phyloP scores from a whole-genome alignment of 192 early-diverging fungal species.

The Rhizoclosmatium sp. region DNA sequence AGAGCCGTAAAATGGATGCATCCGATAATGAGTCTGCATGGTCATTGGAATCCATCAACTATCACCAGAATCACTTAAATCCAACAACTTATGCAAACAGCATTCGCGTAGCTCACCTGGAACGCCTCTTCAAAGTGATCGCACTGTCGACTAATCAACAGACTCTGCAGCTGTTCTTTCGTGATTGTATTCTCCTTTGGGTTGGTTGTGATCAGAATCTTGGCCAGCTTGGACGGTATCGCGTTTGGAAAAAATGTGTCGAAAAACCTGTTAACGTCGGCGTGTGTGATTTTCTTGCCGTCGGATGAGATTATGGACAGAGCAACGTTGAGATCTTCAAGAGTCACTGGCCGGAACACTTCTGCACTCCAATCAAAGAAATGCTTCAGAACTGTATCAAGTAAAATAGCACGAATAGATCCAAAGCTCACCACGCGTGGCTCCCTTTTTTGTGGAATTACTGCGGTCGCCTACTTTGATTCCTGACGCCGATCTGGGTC shows the following conservation, averaged over 20 bases:
- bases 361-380: not conserved
- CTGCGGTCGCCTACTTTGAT: no score
- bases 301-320: constrained; percentile 19
- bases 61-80: not conserved
- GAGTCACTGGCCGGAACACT: constrained; percentile 19
- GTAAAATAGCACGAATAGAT: no score
- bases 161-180: constrained; percentile 48
- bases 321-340: constrained; percentile 12
- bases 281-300: constrained; percentile 18
- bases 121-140: constrained; percentile 54
- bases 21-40: constrained; percentile 31
- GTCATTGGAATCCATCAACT: constrained; percentile 43
- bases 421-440: no score
- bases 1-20: constrained; percentile 39
- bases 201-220: not conserved
- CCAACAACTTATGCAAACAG: no score
- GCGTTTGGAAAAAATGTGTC: constrained; percentile 7
- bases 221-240: constrained; percentile 15
- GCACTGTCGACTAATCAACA: constrained; percentile 43
- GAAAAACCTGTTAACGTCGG: not conserved
- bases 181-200: constrained; percentile 52
- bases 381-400: no score
- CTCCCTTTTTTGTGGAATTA: no score
- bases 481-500: no score
- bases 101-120: constrained; percentile 37